Base-by-base conservation (phyloP, 805 yeast species). In the Ogataea trehalophila region DNA sequence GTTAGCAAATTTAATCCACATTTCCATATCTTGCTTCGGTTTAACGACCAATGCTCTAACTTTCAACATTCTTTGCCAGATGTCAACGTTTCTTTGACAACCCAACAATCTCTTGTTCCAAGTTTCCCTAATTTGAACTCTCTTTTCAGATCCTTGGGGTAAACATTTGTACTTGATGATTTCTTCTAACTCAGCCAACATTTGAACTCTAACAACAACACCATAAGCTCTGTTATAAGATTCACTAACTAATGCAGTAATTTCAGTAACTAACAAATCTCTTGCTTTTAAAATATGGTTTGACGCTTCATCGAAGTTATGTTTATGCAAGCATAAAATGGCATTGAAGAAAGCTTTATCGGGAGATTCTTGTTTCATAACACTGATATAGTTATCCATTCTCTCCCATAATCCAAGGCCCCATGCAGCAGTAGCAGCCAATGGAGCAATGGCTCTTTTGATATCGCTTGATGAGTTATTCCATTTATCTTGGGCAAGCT, bases 401-500 rank as follows among this genome's bases (percentile, higher is more conserved):
- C 87, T 76, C 55, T 90, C 97, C 99, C 99, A 95, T 61, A 88
- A 94, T 2, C 92, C 92, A 38, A 95, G 72, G 15, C 98, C 97
- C 99, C 99, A 94, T 1, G 98, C 89, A 1, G 99, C 97, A 2
- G 98, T 97, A 0, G 99, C 99, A 0, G 98, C 99, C 45, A 95
- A 70, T 0, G 99, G 98, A 1, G 99, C 99, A 56, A 94, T 90
- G 6, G 84, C 80, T 47, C 96, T 74, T 56, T 83, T 79, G 37
- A 81, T 80, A 16, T 89, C 96, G 29, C 82, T 74, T 1, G 87
- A 73, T 0, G 95, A 78, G 31, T 74, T 71, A 17, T 70, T 73
- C 99, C 99, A 94, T 61, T 87, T 89, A 39, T 81, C 83, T 56
- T 82, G 84, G 0, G 97, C 96, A 46, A 94, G 70, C 50, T 85